Conservation (phyloP, 352 stramenopile species). For the Phytophthora brassicae region DNA sequence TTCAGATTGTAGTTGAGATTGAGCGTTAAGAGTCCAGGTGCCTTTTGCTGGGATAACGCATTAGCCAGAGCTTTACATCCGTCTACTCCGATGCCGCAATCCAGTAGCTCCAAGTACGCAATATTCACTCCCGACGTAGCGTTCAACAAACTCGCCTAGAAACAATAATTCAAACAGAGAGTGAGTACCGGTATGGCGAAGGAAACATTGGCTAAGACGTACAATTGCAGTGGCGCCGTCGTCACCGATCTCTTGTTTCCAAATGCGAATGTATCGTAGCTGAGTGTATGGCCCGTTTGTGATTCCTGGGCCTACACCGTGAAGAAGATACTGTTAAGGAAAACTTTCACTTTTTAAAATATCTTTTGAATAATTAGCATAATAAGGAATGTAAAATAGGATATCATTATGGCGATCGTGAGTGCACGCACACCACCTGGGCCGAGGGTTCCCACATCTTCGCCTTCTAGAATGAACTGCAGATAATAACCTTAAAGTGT, state of each 20-base stretch:
- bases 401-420: slow-evolving; percentile 81
- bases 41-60: slow-evolving; percentile 49
- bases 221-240: slow-evolving; percentile 73
- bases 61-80: slow-evolving; percentile 62
- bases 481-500: not conserved
- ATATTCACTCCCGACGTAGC: slow-evolving; percentile 59
- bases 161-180: not conserved
- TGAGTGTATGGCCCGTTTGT: slow-evolving; percentile 63
- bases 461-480: slow-evolving; percentile 79
- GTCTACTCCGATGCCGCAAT: slow-evolving; percentile 67
- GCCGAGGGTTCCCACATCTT: slow-evolving; percentile 58
- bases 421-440: slow-evolving; percentile 67
- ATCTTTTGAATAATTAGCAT: not conserved
- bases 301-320: slow-evolving; percentile 70
- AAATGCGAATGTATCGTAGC: slow-evolving; percentile 77
- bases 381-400: slow-evolving; percentile 32
- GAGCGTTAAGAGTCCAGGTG: slow-evolving; percentile 65
- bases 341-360: not conserved
- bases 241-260: slow-evolving; percentile 78
- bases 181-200: not conserved
- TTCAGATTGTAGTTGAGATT: slow-evolving; percentile 76
- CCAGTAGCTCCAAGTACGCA: slow-evolving; percentile 76
- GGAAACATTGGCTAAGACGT: slow-evolving; percentile 12
- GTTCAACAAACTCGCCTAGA: slow-evolving; percentile 48
- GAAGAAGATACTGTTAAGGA: slow-evolving; percentile 50